Evolutionary conservation across 2,329 filamentous ascomycete species (phyloP), one percentile per base, ranked within the genome.

Genomic region (Penicillium rolfsii): DNA sequence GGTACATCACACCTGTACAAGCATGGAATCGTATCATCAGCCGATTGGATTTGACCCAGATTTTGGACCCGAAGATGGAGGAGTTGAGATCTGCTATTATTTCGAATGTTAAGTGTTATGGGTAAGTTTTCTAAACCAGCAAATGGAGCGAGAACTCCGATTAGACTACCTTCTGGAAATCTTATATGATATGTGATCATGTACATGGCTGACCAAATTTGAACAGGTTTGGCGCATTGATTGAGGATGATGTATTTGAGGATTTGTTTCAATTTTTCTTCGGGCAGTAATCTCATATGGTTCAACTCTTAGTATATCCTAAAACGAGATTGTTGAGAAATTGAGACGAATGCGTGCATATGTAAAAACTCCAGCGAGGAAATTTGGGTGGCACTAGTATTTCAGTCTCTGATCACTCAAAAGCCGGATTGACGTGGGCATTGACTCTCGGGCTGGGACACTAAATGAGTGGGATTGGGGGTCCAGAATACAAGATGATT

Each of bases 1-100:
- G 66, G 9, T 73, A 76, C 36, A 55, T 77, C 2, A 78, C 75
- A 1, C 76, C 76, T 0, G 70, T 78, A 1, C 76, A 78, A 57
- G 75, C 72, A 3, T 76, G 74, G 75, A 67, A 73, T 46, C 60
- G 69, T 24, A 67, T 77, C 8, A 65, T 65, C 12, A 52, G 58
- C 24, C 69, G 74, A 58, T 60, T 65, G 2, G 64, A 64, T 8
- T 71, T 75, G 54, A 30, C 53, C 0, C 41, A 33, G 12, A 35
- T 76, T 11, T 68, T 68, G 5, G 43, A 68, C 0, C 53, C 55
- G 1, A 50, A 43, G 3, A 55, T 77, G 57, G 66, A 65, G 16
- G 41, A n/a, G n/a, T 59, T 66, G 43, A 56, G 57, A n/a, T 45
- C 40, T 35, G 45, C 62, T 11, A 63, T 66, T 57, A 50, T 55